A percentile compares a stretch with the other conserved stretches of the same genome.
These are phyloP conservation scores for Citeromyces siamensis DNA, from an alignment of 1,139 yeast genomes.

Conservation along the genomic window DNA sequence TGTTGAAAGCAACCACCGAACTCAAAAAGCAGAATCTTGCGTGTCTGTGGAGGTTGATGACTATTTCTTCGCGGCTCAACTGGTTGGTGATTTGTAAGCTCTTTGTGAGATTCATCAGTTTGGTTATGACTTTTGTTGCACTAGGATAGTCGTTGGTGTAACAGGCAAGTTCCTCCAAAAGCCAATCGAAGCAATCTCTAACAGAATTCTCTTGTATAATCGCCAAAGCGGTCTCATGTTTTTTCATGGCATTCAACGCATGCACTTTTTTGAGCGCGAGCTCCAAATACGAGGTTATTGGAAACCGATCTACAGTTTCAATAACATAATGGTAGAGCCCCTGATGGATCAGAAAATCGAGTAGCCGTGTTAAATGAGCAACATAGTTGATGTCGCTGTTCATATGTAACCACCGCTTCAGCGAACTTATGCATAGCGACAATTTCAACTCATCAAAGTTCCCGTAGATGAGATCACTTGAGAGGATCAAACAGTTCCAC, in stretches of 20 bases:
- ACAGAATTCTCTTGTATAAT: not conserved
- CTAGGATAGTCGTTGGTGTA: not conserved
- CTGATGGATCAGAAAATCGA: slow-evolving; percentile 25
- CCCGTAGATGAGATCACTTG: not conserved
- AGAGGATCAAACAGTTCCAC: not conserved
- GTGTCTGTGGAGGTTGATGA: not conserved
- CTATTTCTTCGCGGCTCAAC: not conserved
- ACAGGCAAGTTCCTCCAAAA: not conserved
- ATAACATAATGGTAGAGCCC: slow-evolving; percentile 19
- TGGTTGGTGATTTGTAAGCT: not conserved
- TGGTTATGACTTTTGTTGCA: not conserved
- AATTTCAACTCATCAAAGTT: not conserved
- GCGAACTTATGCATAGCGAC: not conserved
- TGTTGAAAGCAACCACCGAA: not conserved
- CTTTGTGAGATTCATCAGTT: not conserved
- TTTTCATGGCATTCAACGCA: not conserved
- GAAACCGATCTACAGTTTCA: not conserved
- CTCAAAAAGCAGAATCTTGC: not conserved
- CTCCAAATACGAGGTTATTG: not conserved
- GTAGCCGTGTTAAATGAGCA: slow-evolving; percentile 15
- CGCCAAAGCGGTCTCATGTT: not conserved
- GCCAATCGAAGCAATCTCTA: not conserved
- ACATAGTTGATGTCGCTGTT: not conserved
- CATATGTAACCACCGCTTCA: not conserved
- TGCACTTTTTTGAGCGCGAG: not conserved